Evolutionary conservation across 148 eudicot species (phyloP).

Genomic region (Fagopyrum homotropicum): DNA sequence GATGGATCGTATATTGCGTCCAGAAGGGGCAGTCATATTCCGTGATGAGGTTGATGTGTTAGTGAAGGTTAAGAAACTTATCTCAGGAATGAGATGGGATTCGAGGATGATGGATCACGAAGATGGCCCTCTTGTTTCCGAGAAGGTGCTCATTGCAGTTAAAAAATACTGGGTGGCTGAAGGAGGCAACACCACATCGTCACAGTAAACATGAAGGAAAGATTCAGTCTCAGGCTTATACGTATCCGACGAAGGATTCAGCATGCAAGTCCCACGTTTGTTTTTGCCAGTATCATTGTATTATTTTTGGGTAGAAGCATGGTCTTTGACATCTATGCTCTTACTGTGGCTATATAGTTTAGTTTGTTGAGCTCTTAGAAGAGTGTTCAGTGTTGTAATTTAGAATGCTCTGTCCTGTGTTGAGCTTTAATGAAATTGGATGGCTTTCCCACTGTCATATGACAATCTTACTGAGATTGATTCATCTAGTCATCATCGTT

Average conservation of each 20-base stretch:
- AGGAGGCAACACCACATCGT: slow-evolving; percentile 60
- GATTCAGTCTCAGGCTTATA: not conserved
- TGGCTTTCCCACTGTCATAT: not conserved
- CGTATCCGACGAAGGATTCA: not conserved
- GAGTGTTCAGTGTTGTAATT: slow-evolving; percentile 2
- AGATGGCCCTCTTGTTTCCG: slow-evolving; percentile 78
- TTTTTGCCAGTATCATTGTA: not conserved
- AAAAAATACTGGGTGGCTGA: slow-evolving; percentile 79
- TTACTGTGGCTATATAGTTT: not conserved
- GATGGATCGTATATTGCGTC: slow-evolving; percentile 90
- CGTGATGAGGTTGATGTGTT: slow-evolving; percentile 85
- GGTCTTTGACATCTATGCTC: not conserved
- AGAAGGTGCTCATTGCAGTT: slow-evolving; percentile 80
- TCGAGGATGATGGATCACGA: slow-evolving; percentile 78
- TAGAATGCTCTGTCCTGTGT: not conserved
- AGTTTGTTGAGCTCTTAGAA: not conserved
- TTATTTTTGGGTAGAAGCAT: not conserved
- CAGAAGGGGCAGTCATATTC: slow-evolving; percentile 89
- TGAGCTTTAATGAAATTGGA: slow-evolving; percentile 3
- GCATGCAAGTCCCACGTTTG: not conserved
- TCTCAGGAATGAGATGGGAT: slow-evolving; percentile 76
- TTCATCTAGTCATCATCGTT: too few species aligned
- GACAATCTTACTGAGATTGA: too few species aligned
- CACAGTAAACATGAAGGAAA: not conserved
- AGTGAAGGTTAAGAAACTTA: slow-evolving; percentile 64